Conservation (phyloP, 768 basidiomycete species). For the Rhodotorula paludigena region DNA sequence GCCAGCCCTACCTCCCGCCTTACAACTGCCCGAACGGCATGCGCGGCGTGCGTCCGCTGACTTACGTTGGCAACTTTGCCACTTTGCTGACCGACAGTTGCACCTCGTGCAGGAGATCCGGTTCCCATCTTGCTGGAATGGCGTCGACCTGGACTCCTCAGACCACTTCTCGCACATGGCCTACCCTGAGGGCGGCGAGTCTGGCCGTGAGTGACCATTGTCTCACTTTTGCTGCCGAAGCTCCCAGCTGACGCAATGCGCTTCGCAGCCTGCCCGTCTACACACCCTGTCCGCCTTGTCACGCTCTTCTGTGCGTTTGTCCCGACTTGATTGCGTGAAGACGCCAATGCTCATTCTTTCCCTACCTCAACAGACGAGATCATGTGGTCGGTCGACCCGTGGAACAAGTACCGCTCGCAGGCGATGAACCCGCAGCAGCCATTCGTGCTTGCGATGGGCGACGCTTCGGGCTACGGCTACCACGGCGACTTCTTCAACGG, state of each 20-base stretch:
- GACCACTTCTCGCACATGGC: constrained; percentile 52
- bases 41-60: constrained; percentile 38
- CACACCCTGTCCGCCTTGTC: constrained; percentile 37
- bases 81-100: too few relatives aligned
- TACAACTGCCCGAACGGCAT: constrained; percentile 43
- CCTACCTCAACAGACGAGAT: constrained; percentile 5
- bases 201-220: constrained; percentile 6
- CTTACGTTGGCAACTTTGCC: too few relatives aligned
- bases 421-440: constrained; percentile 27
- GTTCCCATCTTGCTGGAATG: constrained; percentile 49
- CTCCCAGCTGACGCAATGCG: neutral
- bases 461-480: constrained; percentile 6
- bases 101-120: neutral
- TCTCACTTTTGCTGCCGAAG: too few relatives aligned
- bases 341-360: too few relatives aligned
- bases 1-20: constrained; percentile 24
- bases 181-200: constrained; percentile 40
- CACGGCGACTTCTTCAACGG: constrained; percentile 31
- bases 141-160: constrained; percentile 48
- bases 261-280: constrained; percentile 27
- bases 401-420: constrained; percentile 6
- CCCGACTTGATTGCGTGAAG: too few relatives aligned
- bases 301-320: constrained; percentile 33
- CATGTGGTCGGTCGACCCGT: constrained; percentile 28
- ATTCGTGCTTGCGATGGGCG: constrained; percentile 31